Evolutionary conservation across 371 early-diverging fungal genomes (phyloP).

Genomic region (Mortierella polycephala): DNA sequence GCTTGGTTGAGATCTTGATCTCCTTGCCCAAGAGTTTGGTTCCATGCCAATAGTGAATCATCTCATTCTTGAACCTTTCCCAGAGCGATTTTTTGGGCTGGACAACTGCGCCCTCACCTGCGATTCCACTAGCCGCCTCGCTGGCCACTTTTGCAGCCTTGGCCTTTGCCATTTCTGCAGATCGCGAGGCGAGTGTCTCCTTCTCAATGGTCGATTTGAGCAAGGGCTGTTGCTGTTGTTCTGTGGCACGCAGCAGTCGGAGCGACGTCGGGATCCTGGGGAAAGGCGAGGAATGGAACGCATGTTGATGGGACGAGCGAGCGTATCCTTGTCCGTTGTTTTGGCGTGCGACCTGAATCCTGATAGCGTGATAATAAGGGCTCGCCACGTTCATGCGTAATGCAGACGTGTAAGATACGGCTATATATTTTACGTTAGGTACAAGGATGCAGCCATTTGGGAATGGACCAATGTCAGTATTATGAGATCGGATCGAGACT

Average conservation of each 20-base stretch:
- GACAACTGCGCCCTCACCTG: conserved; percentile 37
- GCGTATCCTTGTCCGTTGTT: not conserved
- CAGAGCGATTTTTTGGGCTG: conserved; percentile 77
- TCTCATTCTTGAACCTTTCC: conserved; percentile 90
- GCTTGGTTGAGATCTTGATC: conserved; percentile 84
- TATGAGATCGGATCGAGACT: not conserved
- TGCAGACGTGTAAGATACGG: conserved; percentile 24
- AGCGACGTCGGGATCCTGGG: conserved; percentile 45
- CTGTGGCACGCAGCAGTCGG: conserved; percentile 31
- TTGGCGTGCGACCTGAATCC: conserved; percentile 27
- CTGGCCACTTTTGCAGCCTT: conserved; percentile 48
- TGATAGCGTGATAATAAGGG: conserved; percentile 45
- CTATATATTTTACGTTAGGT: not conserved
- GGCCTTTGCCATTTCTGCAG: conserved; percentile 53
- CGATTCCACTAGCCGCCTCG: conserved; percentile 38
- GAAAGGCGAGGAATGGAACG: conserved; percentile 39
- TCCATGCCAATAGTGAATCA: conserved; percentile 95
- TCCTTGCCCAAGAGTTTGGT: conserved; percentile 93
- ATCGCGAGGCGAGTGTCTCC: conserved; percentile 49
- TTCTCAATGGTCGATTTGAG: conserved; percentile 46
- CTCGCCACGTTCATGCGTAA: conserved; percentile 36
- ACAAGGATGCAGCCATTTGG: not conserved
- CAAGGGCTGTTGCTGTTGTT: conserved; percentile 35
- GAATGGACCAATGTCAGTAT: not conserved
- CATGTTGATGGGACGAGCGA: not conserved